Evolutionary conservation across 2,329 filamentous ascomycete species (phyloP).

Genomic region (Fusarium sp.): DNA sequence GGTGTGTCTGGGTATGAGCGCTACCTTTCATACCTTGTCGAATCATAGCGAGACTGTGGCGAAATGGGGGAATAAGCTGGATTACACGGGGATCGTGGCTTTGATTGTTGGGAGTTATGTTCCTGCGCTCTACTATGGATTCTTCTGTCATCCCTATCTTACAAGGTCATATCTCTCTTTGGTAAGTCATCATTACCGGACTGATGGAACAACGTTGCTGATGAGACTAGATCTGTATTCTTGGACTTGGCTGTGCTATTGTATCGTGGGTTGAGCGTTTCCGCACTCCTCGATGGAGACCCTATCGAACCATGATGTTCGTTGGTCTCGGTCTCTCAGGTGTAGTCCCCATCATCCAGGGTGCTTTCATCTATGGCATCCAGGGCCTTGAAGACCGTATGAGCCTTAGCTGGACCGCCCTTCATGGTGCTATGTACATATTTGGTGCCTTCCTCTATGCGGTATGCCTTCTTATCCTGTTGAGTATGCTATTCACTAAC

Average conservation of each 20-base stretch:
- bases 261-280: constrained; percentile 87
- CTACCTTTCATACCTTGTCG: constrained; percentile 84
- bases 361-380: constrained; percentile 75
- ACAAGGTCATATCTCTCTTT: constrained; percentile 80
- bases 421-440: constrained; percentile 88
- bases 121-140: constrained; percentile 88
- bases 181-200: constrained; percentile 61
- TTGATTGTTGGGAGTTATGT: constrained; percentile 94
- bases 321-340: constrained; percentile 87
- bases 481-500: constrained; percentile 6
- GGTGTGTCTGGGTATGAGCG: constrained; percentile 82
- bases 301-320: constrained; percentile 91
- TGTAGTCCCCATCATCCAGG: constrained; percentile 85
- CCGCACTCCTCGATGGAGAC: constrained; percentile 84
- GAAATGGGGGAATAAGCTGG: constrained; percentile 89
- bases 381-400: constrained; percentile 77
- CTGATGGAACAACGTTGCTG: constrained; percentile 14
- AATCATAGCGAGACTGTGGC: constrained; percentile 87
- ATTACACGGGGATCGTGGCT: constrained; percentile 93
- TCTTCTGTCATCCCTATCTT: constrained; percentile 76
- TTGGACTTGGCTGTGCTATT: constrained; percentile 80
- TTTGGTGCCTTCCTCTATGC: constrained; percentile 89
- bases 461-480: constrained; percentile 59
- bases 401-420: constrained; percentile 82
- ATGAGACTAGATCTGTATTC: constrained; percentile 74